Base-by-base conservation (phyloP, 768 basidiomycete genomes). In the Paxillus rubicundulus region DNA sequence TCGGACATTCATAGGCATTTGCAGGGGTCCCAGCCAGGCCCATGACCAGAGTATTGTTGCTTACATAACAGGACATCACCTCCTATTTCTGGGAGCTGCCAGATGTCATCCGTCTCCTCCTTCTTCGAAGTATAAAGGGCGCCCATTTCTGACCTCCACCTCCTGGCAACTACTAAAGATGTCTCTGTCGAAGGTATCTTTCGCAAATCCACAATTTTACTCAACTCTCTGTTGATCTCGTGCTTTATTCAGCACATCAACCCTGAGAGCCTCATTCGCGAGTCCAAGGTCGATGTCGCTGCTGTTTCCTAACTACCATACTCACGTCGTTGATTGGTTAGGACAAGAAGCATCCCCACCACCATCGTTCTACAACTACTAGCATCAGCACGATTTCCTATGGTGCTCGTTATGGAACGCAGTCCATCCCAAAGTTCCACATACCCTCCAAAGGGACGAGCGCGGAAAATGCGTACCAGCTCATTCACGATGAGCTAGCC, bases 371-470 rank as follows among this genome's bases (percentile, higher is more conserved):
- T n/a, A 74, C 71, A 39, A 61, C 68, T 13, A 64, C 65, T 3
- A 49, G 71, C 2, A 60, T 73, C 7, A 62, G 71, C 34, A 53
- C 67, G 1, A 40, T 76, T 9, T 51, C 80, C 0, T 87, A 86
- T 54, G 82, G 80, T 20, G 80, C 77, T 17, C 81, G 84, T 40
- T 89, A 88, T 63, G 79, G 78, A 14, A 84, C 85, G n/a, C 65
- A 62, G n/a, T 76, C 85, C 17, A 70, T 90, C 47, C 87, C 88
- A 14, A 91, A 88, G 65, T 90, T 78, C 68, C 74, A 74, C 50
- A 62, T 91, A 9, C 79, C 87, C 0, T 72, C 74, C 36, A 83
- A 79, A 73, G 89, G 89, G 3, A 70, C 80, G 14, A 65, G 67
- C 39, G 77, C 80, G 2, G 82, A 86, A 16, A 49, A 65, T 1